Percentiles rank a stretch among this genome's conserved stretches.
Conservation (phyloP, 345 rosid species). For the Syzygium jambos region DNA sequence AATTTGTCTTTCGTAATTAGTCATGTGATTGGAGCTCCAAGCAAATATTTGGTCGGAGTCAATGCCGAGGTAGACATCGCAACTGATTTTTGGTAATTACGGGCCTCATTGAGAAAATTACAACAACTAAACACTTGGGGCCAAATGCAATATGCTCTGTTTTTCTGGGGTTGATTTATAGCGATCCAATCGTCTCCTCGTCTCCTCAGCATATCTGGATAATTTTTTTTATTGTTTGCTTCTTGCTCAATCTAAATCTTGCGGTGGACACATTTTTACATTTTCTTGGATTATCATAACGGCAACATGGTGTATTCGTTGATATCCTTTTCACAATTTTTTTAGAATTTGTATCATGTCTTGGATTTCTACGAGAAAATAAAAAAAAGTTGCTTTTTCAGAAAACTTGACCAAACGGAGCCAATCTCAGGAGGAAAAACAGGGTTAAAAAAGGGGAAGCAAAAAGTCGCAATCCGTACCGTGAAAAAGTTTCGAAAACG, state of each 20-base stretch:
- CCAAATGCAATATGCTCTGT: not conserved
- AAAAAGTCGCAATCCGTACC: not conserved
- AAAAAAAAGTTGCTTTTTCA: not conserved
- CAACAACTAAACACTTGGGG: rapidly evolving
- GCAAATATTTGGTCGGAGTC: not conserved
- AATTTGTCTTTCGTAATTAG: not conserved
- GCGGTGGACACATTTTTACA: not conserved
- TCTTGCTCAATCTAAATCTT: not conserved
- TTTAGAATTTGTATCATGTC: not conserved
- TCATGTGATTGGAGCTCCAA: not conserved
- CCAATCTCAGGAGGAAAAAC: not conserved
- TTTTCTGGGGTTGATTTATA: not conserved
- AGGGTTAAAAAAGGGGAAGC: not conserved
- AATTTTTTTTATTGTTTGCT: not conserved
- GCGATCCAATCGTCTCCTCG: not conserved
- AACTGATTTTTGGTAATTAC: not conserved
- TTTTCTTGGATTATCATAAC: too few relatives aligned
- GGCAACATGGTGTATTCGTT: too few relatives aligned
- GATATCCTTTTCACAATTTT: too few relatives aligned
- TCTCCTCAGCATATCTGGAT: rapidly evolving
- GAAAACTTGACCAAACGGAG: not conserved
- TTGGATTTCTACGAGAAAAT: not conserved
- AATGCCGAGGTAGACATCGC: not conserved
- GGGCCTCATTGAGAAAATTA: not conserved
- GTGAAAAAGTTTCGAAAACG: not conserved